Evolutionary conservation across 345 rosid genomes (phyloP).

Genomic region (Murraya koenigii): DNA sequence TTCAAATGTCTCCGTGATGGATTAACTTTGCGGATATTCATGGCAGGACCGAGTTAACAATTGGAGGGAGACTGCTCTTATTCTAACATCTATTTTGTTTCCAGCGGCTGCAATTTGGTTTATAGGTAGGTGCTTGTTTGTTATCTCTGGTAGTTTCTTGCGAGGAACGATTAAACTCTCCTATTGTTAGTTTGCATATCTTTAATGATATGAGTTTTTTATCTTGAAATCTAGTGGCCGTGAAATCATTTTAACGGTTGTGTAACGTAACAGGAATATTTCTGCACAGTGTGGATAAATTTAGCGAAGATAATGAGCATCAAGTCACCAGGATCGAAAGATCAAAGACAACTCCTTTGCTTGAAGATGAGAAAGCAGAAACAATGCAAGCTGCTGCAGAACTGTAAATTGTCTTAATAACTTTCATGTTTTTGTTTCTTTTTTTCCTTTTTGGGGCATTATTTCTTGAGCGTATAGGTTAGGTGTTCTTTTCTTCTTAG

Average conservation of each 20-base stretch:
- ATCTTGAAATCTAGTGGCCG: too few relatives aligned
- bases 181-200: too few relatives aligned
- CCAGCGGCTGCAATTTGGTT: conserved; percentile 87
- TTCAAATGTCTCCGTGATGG: neutral
- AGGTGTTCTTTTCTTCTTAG: neutral
- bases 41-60: conserved; percentile 69
- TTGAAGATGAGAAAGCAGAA: conserved; percentile 34
- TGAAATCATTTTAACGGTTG: conserved; percentile 2
- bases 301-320: conserved; percentile 52
- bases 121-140: conserved; percentile 42
- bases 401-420: conserved; percentile 4
- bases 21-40: conserved; percentile 5
- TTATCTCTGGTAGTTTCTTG: neutral
- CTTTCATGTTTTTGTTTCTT: neutral
- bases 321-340: conserved; percentile 26
- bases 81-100: conserved; percentile 69
- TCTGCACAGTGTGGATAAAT: conserved; percentile 65
- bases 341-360: conserved; percentile 52
- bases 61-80: conserved; percentile 87
- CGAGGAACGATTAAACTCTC: neutral
- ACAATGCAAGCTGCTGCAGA: conserved; percentile 17
- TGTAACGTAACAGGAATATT: conserved; percentile 54
- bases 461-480: neutral
- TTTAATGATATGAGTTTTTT: too few relatives aligned
- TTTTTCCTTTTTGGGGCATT: neutral